Conservation (phyloP, 2,329 filamentous ascomycete species). For the Orbilia brochopaga region DNA sequence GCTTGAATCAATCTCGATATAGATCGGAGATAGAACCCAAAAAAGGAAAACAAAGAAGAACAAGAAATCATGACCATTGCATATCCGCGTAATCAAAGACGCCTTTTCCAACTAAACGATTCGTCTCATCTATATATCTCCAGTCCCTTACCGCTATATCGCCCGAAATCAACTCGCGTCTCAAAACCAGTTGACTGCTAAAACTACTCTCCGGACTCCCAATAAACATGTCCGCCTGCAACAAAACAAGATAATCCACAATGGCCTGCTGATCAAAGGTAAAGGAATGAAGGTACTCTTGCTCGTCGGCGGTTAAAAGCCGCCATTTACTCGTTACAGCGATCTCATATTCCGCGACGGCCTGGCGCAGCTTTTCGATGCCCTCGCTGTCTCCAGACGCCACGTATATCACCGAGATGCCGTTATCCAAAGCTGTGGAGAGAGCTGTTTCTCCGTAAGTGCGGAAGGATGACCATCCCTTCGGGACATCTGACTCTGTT, state of each 20-base stretch:
- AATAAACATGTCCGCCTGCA: conserved; percentile 59
- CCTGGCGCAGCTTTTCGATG: conserved; percentile 59
- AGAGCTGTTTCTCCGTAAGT: no score
- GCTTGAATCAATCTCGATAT: no score
- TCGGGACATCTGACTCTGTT: conserved; percentile 59
- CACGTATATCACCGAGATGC: no score
- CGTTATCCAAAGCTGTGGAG: no score
- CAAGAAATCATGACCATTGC: no score
- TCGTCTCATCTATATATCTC: no score
- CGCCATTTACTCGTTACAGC: conserved; percentile 58
- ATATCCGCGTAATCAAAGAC: no score
- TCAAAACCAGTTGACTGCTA: conserved; percentile 1
- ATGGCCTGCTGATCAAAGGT: conserved; percentile 61
- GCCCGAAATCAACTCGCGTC: not conserved
- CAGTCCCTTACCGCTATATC: not conserved
- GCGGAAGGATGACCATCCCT: conserved; percentile 17
- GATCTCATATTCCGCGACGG: conserved; percentile 60
- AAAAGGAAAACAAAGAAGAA: no score
- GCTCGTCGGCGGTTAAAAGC: conserved; percentile 56
- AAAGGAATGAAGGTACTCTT: conserved; percentile 58
- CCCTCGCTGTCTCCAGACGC: conserved; percentile 55
- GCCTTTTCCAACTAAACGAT: no score
- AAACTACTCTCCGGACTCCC: conserved; percentile 41
- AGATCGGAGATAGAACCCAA: no score
- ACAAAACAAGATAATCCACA: conserved; percentile 60